Evolutionary conservation across 805 yeast genomes (phyloP).

Genomic region (Zygosaccharomyces kombuchaensis): DNA sequence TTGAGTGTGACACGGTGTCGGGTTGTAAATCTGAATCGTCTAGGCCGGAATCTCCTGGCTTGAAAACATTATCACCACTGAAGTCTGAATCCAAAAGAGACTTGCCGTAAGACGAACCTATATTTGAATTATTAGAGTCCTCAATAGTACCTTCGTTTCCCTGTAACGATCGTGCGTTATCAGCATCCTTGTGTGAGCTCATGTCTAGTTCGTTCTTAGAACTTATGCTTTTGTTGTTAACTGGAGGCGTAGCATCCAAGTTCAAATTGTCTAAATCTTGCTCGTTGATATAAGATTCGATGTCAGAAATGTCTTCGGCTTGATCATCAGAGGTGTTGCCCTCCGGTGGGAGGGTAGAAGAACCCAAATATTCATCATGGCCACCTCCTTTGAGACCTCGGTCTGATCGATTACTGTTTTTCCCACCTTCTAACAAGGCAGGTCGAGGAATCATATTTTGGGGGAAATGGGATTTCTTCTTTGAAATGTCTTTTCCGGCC

Average conservation of each 20-base stretch:
- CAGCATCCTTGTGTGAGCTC: background rate
- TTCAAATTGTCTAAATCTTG: slow-evolving; percentile 26
- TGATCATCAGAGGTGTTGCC: slow-evolving; percentile 2
- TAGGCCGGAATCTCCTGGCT: slow-evolving; percentile 11
- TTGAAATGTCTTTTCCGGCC: slow-evolving; percentile 3
- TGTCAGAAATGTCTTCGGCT: slow-evolving; percentile 25
- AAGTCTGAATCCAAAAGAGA: slow-evolving; percentile 35
- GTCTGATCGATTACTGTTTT: slow-evolving; percentile 14
- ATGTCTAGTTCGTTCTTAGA: slow-evolving; percentile 6
- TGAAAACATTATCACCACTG: slow-evolving; percentile 20
- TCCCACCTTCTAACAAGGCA: slow-evolving; percentile 14
- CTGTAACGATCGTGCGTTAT: background rate
- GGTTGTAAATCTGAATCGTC: slow-evolving; percentile 21
- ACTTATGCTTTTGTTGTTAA: slow-evolving; percentile 6
- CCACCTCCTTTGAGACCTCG: slow-evolving; percentile 8
- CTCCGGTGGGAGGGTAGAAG: slow-evolving; percentile 1
- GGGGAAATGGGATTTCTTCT: slow-evolving; percentile 20
- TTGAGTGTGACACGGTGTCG: slow-evolving; percentile 25
- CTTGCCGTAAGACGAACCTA: slow-evolving; percentile 34
- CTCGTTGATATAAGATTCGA: slow-evolving; percentile 33
- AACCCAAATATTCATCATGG: slow-evolving; percentile 8
- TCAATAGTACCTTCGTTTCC: background rate
- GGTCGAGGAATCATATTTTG: slow-evolving; percentile 20
- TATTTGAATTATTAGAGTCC: slow-evolving; percentile 7
- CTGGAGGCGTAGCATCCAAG: slow-evolving; percentile 18